A percentile compares a stretch with the other conserved stretches of the same genome.
Conservation (phyloP, 2,329 filamentous ascomycete genomes). For the Macroventuria anomochaeta region DNA sequence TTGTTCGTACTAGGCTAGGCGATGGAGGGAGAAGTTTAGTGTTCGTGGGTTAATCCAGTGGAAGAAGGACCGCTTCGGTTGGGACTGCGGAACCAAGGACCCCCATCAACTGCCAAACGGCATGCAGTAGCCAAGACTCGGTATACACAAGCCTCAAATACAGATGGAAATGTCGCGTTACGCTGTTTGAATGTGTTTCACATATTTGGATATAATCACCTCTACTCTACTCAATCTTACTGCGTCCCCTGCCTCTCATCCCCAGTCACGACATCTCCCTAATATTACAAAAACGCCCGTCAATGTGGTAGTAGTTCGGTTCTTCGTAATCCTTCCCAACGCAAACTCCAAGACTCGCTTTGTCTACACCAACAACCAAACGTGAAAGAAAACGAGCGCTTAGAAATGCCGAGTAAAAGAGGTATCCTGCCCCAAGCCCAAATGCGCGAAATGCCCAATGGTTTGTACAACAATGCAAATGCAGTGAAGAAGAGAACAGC, state of each 20-base stretch:
- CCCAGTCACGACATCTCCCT: background rate
- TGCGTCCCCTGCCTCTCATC: background rate
- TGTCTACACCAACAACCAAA: conserved; percentile 3
- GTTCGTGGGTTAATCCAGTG: too few relatives aligned
- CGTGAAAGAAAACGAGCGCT: background rate
- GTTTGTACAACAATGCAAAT: conserved; percentile 34
- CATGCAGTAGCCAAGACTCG: too few relatives aligned
- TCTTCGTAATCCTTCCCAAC: conserved; percentile 8
- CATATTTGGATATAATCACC: conserved; percentile 2
- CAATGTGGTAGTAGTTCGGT: conserved; percentile 16
- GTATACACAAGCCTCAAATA: too few relatives aligned
- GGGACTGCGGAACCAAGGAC: too few relatives aligned
- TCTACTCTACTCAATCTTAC: conserved; percentile 2
- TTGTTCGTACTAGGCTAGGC: too few relatives aligned
- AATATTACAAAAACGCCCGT: conserved; percentile 17
- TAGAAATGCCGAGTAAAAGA: conserved; percentile 11
- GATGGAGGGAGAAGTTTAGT: too few relatives aligned
- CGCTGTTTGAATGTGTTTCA: conserved; percentile 5
- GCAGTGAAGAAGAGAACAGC: conserved; percentile 25
- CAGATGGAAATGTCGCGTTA: background rate
- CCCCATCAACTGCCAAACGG: too few relatives aligned
- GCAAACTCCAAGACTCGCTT: conserved; percentile 14
- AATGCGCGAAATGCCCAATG: conserved; percentile 18
- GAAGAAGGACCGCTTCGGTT: too few relatives aligned
- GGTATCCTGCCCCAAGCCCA: conserved; percentile 9